phyloP scores from a whole-genome alignment of 371 early-diverging fungal genomes.

The Blastocladiella emersonii region DNA sequence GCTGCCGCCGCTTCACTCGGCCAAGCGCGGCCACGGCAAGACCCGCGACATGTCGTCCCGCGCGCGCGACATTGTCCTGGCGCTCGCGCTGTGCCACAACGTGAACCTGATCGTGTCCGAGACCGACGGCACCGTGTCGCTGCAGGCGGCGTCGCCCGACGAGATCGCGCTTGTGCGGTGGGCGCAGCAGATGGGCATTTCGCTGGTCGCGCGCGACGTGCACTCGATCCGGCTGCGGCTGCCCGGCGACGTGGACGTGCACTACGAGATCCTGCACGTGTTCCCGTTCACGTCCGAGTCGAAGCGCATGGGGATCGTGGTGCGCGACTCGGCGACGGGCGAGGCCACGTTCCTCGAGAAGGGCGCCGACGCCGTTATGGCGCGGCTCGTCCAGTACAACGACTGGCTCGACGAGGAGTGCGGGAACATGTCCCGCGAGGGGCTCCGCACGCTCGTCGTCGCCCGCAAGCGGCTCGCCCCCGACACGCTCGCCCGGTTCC shows the following conservation, averaged over 20 bases:
- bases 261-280: conserved; percentile 72
- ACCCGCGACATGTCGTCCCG: conserved; percentile 59
- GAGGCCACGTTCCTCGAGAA: conserved; percentile 83
- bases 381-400: conserved; percentile 75
- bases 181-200: conserved; percentile 82
- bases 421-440: conserved; percentile 98
- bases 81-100: conserved; percentile 84
- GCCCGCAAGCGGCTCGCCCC: conserved; percentile 70
- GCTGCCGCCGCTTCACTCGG: conserved; percentile 9
- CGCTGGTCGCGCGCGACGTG: conserved; percentile 60
- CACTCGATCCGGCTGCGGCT: conserved; percentile 54
- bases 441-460: conserved; percentile 94
- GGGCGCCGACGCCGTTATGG: conserved; percentile 98
- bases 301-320: conserved; percentile 98
- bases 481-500: conserved; percentile 57
- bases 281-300: conserved; percentile 97
- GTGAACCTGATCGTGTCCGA: conserved; percentile 48
- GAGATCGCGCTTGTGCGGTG: conserved; percentile 98
- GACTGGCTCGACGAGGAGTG: conserved; percentile 99
- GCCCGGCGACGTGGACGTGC: conserved; percentile 10
- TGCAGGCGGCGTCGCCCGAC: conserved; percentile 99
- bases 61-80: conserved; percentile 68
- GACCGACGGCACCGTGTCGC: conserved; percentile 38
- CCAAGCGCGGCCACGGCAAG: conserved; percentile 18
- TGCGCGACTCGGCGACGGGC: conserved; percentile 47